phyloP scores from a whole-genome alignment of 441 rosid genomes.

The Iberis amara region DNA sequence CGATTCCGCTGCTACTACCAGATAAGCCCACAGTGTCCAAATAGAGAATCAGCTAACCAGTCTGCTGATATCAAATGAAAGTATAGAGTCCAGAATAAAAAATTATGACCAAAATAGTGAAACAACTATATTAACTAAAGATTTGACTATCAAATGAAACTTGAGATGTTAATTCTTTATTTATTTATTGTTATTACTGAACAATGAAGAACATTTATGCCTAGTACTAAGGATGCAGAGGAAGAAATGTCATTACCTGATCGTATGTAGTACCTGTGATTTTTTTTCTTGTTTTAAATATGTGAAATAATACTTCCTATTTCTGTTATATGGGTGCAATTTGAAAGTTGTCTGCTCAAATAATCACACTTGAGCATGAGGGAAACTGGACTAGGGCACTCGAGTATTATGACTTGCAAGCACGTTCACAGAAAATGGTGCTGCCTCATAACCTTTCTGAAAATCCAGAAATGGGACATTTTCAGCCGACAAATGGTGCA shows the following conservation, averaged over 20 bases:
- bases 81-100: background rate
- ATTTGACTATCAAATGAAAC: background rate
- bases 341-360: slow-evolving; percentile 76
- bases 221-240: slow-evolving; percentile 8
- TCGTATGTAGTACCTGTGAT: background rate
- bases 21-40: background rate
- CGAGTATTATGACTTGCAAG: slow-evolving; percentile 90
- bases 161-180: background rate
- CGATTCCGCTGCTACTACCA: slow-evolving; percentile 9
- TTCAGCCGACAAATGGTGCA: slow-evolving; percentile 33
- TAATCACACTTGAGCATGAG: slow-evolving; percentile 90
- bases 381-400: slow-evolving; percentile 97
- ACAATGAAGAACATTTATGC: slow-evolving; percentile 4
- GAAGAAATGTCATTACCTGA: background rate
- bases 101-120: slow-evolving; percentile 11
- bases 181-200: slow-evolving; percentile 5
- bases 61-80: background rate
- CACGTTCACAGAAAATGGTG: slow-evolving; percentile 54
- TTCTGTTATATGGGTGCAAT: slow-evolving; percentile 31
- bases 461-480: slow-evolving; percentile 31
- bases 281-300: slow-evolving; percentile 19
- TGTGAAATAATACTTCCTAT: slow-evolving; percentile 29
- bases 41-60: slow-evolving; percentile 2
- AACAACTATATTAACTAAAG: background rate
- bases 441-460: slow-evolving; percentile 36